Conservation (phyloP, 306 rosid species). For the Betula pendula region DNA sequence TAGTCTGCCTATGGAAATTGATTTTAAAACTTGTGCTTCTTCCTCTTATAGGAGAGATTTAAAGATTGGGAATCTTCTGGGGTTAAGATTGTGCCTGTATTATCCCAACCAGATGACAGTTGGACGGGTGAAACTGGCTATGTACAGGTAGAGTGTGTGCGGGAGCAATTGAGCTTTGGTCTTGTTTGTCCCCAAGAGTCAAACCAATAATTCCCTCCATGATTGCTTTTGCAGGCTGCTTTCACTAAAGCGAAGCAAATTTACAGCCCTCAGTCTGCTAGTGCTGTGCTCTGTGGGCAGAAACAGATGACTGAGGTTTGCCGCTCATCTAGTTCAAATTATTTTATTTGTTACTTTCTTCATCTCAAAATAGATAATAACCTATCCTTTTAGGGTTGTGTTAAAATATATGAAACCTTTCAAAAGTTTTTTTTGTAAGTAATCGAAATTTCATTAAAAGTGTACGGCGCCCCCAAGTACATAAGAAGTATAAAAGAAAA, state of each 20-base stretch:
- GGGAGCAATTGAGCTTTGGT: background rate
- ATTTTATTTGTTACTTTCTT: background rate
- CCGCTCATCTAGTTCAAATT: slow-evolving; percentile 6
- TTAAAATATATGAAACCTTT: too few relatives aligned
- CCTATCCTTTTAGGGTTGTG: background rate
- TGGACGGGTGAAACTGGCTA: slow-evolving; percentile 88
- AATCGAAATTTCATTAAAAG: too few relatives aligned
- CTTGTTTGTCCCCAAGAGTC: background rate
- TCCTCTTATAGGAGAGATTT: slow-evolving; percentile 72
- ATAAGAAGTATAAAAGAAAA: too few relatives aligned
- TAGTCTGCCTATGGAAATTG: slow-evolving; percentile 17
- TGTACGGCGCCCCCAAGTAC: too few relatives aligned
- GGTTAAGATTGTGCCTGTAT: slow-evolving; percentile 81
- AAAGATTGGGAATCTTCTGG: slow-evolving; percentile 93
- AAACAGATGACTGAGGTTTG: slow-evolving; percentile 90
- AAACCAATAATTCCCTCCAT: slow-evolving; percentile 1
- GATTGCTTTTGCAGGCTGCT: slow-evolving; percentile 68
- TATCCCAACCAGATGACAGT: slow-evolving; percentile 75
- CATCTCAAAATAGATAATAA: background rate
- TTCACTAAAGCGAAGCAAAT: slow-evolving; percentile 69
- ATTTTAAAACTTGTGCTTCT: slow-evolving; percentile 19
- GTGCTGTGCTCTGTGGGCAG: slow-evolving; percentile 88
- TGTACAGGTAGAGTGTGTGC: slow-evolving; percentile 65
- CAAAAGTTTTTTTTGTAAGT: too few relatives aligned
- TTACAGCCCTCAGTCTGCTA: slow-evolving; percentile 60